phyloP scores from a whole-genome alignment of 75 land plant genomes.

The Ceratopteris richardii region DNA sequence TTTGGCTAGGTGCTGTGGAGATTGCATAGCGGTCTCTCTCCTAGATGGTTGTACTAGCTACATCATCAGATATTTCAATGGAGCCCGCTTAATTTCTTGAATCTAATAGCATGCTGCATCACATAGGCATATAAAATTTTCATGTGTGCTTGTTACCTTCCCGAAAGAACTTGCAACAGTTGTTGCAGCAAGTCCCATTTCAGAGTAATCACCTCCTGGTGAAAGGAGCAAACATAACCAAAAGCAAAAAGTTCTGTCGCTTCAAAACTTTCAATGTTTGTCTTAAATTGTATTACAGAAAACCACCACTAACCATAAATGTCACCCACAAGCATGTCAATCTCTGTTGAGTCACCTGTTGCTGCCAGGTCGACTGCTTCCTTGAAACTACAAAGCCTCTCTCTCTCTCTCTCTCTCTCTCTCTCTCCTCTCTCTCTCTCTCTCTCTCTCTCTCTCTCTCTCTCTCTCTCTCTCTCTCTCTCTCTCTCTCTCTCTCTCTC shows the following conservation, averaged over 20 bases:
- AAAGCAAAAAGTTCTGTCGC: too few species aligned
- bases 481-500: too few species aligned
- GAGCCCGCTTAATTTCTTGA: not conserved
- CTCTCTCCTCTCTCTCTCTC: too few species aligned
- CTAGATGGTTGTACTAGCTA: constrained; percentile 31
- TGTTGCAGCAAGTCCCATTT: constrained; percentile 43
- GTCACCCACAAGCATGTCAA: constrained; percentile 45
- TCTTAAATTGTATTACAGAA: too few species aligned
- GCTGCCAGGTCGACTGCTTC: constrained; percentile 30
- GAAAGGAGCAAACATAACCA: too few species aligned
- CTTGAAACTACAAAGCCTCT: constrained; percentile 23
- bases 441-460: too few species aligned
- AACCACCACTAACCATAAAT: constrained; percentile 26
- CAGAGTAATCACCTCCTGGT: constrained; percentile 37
- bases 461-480: too few species aligned
- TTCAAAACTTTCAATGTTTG: too few species aligned
- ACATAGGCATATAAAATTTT: not conserved
- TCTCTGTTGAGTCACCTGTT: constrained; percentile 34
- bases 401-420: too few species aligned
- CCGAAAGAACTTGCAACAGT: constrained; percentile 42
- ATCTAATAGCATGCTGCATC: too few species aligned
- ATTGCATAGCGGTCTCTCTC: constrained; percentile 24
- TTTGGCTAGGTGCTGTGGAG: constrained; percentile 34
- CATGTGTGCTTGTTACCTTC: constrained; percentile 12
- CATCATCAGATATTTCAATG: not conserved